phyloP scores from a whole-genome alignment of 2,329 filamentous ascomycete genomes.

The Botryotinia globosa region DNA sequence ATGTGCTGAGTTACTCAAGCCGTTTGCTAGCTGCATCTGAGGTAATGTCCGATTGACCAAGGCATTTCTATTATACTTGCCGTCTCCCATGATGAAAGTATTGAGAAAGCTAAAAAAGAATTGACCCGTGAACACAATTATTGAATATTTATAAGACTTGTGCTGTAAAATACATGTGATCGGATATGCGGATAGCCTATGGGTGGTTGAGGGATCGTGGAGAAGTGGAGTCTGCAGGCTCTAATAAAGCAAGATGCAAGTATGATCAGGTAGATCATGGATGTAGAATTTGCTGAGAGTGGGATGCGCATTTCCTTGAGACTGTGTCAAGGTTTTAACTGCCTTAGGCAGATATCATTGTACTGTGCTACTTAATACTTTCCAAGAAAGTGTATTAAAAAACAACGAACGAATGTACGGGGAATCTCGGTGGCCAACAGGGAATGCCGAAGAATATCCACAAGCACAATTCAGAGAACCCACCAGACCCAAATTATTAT shows the following conservation, averaged over 20 bases:
- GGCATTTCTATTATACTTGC: conserved; percentile 9
- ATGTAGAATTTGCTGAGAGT: not conserved
- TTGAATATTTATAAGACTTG: not conserved
- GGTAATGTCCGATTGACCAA: conserved; percentile 14
- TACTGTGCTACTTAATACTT: not conserved
- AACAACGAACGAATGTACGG: no score
- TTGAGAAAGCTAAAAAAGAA: not conserved
- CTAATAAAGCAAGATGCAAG: not conserved
- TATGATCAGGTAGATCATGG: not conserved
- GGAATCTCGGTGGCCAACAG: not conserved
- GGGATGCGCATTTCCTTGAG: not conserved
- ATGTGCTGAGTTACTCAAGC: not conserved
- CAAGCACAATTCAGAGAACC: not conserved
- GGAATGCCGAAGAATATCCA: not conserved
- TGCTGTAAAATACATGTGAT: not conserved
- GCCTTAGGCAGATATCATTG: not conserved
- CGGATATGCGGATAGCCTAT: not conserved
- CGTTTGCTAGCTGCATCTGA: conserved; percentile 15
- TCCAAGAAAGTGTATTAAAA: not conserved
- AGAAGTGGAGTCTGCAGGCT: not conserved
- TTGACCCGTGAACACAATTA: not conserved
- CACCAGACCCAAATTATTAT: not conserved
- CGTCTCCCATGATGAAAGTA: conserved; percentile 6
- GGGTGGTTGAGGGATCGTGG: not conserved
- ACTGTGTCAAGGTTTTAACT: not conserved